Evolutionary conservation across 208 protist species (phyloP).

Genomic region (Crithidia bombi): DNA sequence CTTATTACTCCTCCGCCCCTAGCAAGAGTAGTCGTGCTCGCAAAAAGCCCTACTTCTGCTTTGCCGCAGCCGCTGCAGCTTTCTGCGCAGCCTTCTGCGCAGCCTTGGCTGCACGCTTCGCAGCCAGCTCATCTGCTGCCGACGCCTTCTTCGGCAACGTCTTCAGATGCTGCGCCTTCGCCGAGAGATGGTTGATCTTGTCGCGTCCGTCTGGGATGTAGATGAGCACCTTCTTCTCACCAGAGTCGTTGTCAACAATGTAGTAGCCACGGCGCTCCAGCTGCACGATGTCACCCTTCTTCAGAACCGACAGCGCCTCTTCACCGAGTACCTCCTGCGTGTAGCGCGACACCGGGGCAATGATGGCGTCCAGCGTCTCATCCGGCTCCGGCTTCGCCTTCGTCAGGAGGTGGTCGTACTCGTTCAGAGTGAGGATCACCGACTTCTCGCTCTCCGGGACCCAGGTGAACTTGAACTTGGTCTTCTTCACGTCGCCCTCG

Average conservation of each 20-base stretch:
- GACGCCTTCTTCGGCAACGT: conserved; percentile 62
- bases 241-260: conserved; percentile 91
- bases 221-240: conserved; percentile 71
- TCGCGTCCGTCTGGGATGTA: conserved; percentile 88
- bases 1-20: background rate
- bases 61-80: conserved; percentile 35
- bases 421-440: conserved; percentile 77
- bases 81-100: conserved; percentile 89
- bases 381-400: conserved; percentile 97
- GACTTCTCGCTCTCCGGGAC: conserved; percentile 83
- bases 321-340: conserved; percentile 87
- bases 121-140: conserved; percentile 82
- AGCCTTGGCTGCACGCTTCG: conserved; percentile 83
- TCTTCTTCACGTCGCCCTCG: conserved; percentile 97
- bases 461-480: conserved; percentile 98
- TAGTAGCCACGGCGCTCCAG: conserved; percentile 98
- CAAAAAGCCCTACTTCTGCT: conserved; percentile 1
- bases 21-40: background rate
- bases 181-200: conserved; percentile 91
- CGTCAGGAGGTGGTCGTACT: conserved; percentile 98
- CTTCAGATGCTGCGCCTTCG: conserved; percentile 92
- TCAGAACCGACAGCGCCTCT: conserved; percentile 81
- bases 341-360: conserved; percentile 91
- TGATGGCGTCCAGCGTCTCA: conserved; percentile 91
- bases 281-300: conserved; percentile 96